phyloP scores from a whole-genome alignment of 2,329 filamentous ascomycete genomes.

The Pestalotiopsis sp. region DNA sequence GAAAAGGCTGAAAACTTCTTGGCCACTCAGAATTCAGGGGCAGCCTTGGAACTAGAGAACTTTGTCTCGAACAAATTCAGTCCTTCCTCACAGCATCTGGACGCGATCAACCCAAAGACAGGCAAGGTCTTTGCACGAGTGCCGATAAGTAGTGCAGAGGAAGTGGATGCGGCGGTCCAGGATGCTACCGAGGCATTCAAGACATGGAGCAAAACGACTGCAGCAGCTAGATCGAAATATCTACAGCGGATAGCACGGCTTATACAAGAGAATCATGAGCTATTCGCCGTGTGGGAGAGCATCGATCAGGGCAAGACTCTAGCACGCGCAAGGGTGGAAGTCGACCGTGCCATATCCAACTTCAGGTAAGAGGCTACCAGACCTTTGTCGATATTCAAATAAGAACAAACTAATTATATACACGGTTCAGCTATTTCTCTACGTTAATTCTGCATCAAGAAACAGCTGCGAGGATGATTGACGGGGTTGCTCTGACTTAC shows the following conservation, averaged over 20 bases:
- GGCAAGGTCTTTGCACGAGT: constrained; percentile 24
- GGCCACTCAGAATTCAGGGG: constrained; percentile 1
- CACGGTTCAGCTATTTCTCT: constrained; percentile 29
- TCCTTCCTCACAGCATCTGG: constrained; percentile 18
- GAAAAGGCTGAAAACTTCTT: constrained; percentile 27
- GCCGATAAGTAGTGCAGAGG: constrained; percentile 22
- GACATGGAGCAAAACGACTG: constrained; percentile 29
- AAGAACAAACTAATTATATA: not conserved
- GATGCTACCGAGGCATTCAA: constrained; percentile 26
- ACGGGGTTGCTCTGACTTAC: constrained; percentile 31
- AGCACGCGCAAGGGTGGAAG: constrained; percentile 30
- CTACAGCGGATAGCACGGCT: constrained; percentile 26
- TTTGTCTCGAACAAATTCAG: constrained; percentile 18
- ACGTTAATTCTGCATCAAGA: constrained; percentile 34
- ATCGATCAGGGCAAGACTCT: constrained; percentile 36
- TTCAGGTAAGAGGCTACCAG: constrained; percentile 25
- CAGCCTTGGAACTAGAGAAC: constrained; percentile 19
- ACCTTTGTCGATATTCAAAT: not conserved
- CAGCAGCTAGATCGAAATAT: constrained; percentile 23
- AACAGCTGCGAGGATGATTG: constrained; percentile 30
- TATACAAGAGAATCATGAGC: constrained; percentile 28
- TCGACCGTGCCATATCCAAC: constrained; percentile 33
- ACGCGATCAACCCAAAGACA: constrained; percentile 31
- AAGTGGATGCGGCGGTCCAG: constrained; percentile 24
- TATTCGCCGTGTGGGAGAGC: constrained; percentile 36